Base-by-base conservation (phyloP, 1,139 yeast genomes). In the Blastobotrys indianensis region DNA sequence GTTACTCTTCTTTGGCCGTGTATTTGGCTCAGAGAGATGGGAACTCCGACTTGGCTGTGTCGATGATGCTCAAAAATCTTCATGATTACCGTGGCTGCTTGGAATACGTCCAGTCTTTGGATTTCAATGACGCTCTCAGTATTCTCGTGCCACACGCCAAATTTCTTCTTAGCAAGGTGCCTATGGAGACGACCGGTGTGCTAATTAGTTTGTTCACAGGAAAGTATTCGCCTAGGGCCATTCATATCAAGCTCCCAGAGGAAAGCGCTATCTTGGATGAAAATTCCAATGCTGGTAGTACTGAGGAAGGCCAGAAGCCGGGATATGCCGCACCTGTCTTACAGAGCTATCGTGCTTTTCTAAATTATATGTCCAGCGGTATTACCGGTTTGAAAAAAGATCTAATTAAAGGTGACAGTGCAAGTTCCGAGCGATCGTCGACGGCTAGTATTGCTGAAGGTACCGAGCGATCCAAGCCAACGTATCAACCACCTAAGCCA, bases 401-500 rank as follows among this genome's bases (percentile, higher is more conserved):
- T 15, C 28, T 28, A 34, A 33, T 33, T 4, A 33, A n/a, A 9
- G 16, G 37, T 28, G 32, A 38, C 30, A 11, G 13, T 25, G 20
- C 16, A 2, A 32, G 15, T 9, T 16, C 38, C 4, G 33, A 30
- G 5, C 20, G 48, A 11, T 36, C 46, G 23, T 31, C 45, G 1
- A 25, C 46, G 12, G 30, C 34, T 15, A 33, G 45, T 11, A 37
- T 46, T 4, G 38, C 11, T n/a, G 15, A 15, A 7, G 37, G 33
- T 6, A 42, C 29, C 6, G 48, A 48, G 8, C 45, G 43, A 4
- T 49, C 53, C n/a, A 61, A 62, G 28, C 92, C 94, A 1, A 85
- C 95, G 0, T 90, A 90, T 60, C 81, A 84, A 48, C 97, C 97
- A 1, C 98, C 99, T 1, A 76, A 81, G 46, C 97, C 98, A 2